Percentiles rank a stretch among this genome's conserved stretches.
These are phyloP conservation scores for Jasminum sambac DNA, from an alignment of 257 asterid genomes.

Conservation along the genomic window DNA sequence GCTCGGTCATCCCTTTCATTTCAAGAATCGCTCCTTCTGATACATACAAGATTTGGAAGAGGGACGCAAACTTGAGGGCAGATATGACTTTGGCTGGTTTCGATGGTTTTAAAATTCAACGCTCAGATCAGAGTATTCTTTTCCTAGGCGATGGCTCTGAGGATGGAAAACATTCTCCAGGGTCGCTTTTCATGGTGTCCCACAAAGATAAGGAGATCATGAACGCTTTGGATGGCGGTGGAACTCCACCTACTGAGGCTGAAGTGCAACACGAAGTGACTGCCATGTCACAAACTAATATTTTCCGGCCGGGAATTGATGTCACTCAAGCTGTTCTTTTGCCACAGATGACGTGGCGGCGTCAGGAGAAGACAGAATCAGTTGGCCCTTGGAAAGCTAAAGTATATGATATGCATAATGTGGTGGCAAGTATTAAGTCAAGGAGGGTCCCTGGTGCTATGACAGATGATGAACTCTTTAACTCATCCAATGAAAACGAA, in stretches of 20 bases:
- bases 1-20: constrained; percentile 96
- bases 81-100: constrained; percentile 98
- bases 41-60: constrained; percentile 92
- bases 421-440: constrained; percentile 88
- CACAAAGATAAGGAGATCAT: constrained; percentile 92
- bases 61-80: constrained; percentile 91
- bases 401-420: constrained; percentile 95
- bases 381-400: constrained; percentile 92
- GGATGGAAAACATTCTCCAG: constrained; percentile 77
- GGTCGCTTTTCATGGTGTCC: constrained; percentile 79
- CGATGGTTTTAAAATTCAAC: constrained; percentile 90
- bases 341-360: constrained; percentile 90
- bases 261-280: constrained; percentile 84
- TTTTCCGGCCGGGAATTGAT: constrained; percentile 96
- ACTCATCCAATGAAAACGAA: constrained; percentile 73
- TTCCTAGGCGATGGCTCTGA: constrained; percentile 98
- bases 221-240: constrained; percentile 94
- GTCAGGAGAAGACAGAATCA: constrained; percentile 74
- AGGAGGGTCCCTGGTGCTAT: constrained; percentile 96
- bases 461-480: constrained; percentile 84
- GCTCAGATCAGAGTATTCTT: constrained; percentile 88
- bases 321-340: constrained; percentile 92
- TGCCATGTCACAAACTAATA: constrained; percentile 88
- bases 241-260: constrained; percentile 83
- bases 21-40: constrained; percentile 98